Base-by-base conservation (phyloP, 2,329 filamentous ascomycete species). In the Colletotrichum phormii region DNA sequence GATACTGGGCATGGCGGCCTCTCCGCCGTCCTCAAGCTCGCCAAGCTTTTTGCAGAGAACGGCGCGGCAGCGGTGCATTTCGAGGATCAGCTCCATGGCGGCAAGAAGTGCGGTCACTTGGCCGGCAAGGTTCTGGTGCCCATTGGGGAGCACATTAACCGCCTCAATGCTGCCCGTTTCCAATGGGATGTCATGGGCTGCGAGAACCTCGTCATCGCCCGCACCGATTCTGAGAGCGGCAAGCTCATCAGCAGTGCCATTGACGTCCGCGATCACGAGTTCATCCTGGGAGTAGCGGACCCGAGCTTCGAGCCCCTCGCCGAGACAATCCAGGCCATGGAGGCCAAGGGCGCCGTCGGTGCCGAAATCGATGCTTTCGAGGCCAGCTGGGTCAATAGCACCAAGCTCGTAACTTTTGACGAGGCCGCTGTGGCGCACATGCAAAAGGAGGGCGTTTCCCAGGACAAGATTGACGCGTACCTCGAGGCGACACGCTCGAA, bases 171-270 rank as follows among this genome's bases (percentile, higher is more conserved):
- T 1, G 92, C 96, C 3, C 92, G 97, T 72, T 98, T 98, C 85
- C 97, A 99, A 80, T 99, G 96, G 96, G 97, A 99, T 79, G 88
- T 98, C 77, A 98, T 99, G 96, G 97, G 96, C 59, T 92, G 91
- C 64, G 97, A 99, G 85, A 98, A 97, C 81, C 88, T 98, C 4
- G 91, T 98, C 54, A 97, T 99, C 80, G 97, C 97, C 3, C 92
- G 97, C 71, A 98, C 97, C 1, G 97, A 99, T 82, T 97, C 95
- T 0, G 97, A 98, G 83, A 97, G 94, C 74, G 97, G 96, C 58
- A 95, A 92, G 81, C 89, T 99, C 26, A 88, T 99, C 67, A 97
- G 93, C 71, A 97, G 93, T 73, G 94, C 95, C 15, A 93, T 99
- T 75, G 97, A 99, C 80, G 93, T 95, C 6, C 93, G 97, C 71